phyloP scores from a whole-genome alignment of 1,139 yeast genomes.

The Candida sojae region DNA sequence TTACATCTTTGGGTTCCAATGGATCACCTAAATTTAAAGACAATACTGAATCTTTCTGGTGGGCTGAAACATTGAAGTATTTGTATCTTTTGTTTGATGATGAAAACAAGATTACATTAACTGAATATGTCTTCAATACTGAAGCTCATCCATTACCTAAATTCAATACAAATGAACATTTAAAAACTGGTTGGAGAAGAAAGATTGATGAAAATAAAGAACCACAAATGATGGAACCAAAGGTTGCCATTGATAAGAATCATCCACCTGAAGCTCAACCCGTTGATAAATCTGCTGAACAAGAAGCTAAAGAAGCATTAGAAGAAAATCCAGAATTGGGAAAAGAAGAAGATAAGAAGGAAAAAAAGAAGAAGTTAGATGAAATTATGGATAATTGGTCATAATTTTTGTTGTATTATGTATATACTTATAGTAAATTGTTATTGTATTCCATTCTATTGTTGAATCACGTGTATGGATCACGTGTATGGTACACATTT shows the following conservation, averaged over 20 bases:
- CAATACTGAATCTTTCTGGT: constrained; percentile 92
- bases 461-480: not conserved
- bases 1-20: constrained; percentile 43
- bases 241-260: constrained; percentile 27
- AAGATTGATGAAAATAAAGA: constrained; percentile 21
- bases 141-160: constrained; percentile 93
- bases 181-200: constrained; percentile 68
- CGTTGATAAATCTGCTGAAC: constrained; percentile 40
- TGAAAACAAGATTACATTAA: constrained; percentile 56
- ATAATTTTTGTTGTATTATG: not conserved
- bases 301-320: constrained; percentile 38
- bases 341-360: constrained; percentile 27
- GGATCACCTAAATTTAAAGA: constrained; percentile 55
- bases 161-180: constrained; percentile 54
- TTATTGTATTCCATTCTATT: not conserved
- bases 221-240: constrained; percentile 19
- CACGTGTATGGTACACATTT: not conserved
- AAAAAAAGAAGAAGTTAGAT: constrained; percentile 26
- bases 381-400: constrained; percentile 18
- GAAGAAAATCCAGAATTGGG: constrained; percentile 33
- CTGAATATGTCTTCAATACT: constrained; percentile 79
- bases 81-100: constrained; percentile 79
- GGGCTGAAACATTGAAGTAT: constrained; percentile 90
- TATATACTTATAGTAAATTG: not conserved
- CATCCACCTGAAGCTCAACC: constrained; percentile 47